Percentiles rank a stretch among this genome's conserved stretches.
Evolutionary conservation across 768 basidiomycete species (phyloP).

Genomic region (Agaricus subrufescens): DNA sequence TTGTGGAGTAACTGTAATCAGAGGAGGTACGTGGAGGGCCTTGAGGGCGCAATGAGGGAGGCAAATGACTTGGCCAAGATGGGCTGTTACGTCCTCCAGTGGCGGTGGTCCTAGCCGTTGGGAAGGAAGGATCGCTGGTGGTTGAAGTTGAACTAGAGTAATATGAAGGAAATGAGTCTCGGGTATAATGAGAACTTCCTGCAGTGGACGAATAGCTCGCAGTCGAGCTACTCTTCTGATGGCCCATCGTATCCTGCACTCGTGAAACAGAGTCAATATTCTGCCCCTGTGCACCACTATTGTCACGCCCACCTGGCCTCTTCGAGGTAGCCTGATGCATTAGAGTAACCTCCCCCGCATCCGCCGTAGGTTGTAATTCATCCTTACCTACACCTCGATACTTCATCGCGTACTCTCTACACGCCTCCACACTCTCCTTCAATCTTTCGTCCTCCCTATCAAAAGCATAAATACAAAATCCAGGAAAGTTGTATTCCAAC

Average conservation of each 20-base stretch:
- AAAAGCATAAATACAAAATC: constrained; percentile 51
- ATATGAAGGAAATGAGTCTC: not conserved
- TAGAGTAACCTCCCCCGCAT: constrained; percentile 51
- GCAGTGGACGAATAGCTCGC: not conserved
- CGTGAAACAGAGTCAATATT: not conserved
- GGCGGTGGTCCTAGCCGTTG: too few relatives aligned
- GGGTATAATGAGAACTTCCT: not conserved
- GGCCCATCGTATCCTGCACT: not conserved
- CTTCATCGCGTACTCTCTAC: constrained; percentile 58
- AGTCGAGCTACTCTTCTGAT: not conserved
- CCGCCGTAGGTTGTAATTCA: constrained; percentile 60
- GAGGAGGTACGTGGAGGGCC: not conserved
- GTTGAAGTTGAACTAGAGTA: not conserved
- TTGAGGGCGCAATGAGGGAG: not conserved
- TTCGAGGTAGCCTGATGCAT: constrained; percentile 20
- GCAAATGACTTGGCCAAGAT: not conserved
- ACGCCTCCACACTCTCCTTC: constrained; percentile 57
- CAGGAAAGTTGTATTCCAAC: constrained; percentile 71
- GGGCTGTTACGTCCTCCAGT: not conserved
- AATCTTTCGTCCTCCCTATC: constrained; percentile 53
- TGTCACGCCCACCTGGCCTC: too few relatives aligned
- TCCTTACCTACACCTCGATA: constrained; percentile 54
- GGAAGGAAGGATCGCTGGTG: not conserved
- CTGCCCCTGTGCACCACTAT: not conserved
- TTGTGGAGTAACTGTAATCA: not conserved